Percentiles rank a stretch among this genome's conserved stretches.
Evolutionary conservation across 2,329 filamentous ascomycete species (phyloP).

Genomic region (Fusarium nisikadoi): DNA sequence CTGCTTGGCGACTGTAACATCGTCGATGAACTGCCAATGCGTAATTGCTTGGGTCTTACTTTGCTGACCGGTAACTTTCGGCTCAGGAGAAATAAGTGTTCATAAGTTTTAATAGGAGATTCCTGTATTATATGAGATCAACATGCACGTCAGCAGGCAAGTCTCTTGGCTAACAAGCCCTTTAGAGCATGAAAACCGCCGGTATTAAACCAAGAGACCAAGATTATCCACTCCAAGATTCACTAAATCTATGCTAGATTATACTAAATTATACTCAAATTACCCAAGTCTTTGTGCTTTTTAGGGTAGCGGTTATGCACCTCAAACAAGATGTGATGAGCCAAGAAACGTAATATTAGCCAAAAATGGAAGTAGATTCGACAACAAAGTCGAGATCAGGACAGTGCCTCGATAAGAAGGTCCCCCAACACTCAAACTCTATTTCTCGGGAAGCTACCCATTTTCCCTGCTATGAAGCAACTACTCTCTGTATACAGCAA

Average conservation of each 20-base stretch:
- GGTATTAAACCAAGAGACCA: fast-evolving
- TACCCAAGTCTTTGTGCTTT: fast-evolving
- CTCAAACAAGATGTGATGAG: background rate
- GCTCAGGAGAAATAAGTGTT: fast-evolving
- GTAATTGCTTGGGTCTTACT: background rate
- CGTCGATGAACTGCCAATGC: background rate
- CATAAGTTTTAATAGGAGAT: fast-evolving
- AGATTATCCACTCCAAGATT: background rate
- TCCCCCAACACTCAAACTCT: background rate
- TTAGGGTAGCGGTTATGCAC: background rate
- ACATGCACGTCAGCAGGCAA: background rate
- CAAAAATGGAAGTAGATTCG: background rate
- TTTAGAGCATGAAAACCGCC: fast-evolving
- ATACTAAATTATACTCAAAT: no score
- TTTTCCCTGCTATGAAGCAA: background rate
- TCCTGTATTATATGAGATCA: no score
- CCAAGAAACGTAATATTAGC: background rate
- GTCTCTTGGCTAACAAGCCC: background rate
- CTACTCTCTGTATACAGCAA: background rate
- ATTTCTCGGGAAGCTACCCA: fast-evolving
- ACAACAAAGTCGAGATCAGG: background rate
- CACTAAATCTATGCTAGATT: no score
- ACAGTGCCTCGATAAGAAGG: background rate
- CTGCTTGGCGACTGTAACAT: background rate
- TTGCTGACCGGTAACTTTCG: background rate